Evolutionary conservation across 345 rosid genomes (phyloP).

Genomic region (Citrus sp.): DNA sequence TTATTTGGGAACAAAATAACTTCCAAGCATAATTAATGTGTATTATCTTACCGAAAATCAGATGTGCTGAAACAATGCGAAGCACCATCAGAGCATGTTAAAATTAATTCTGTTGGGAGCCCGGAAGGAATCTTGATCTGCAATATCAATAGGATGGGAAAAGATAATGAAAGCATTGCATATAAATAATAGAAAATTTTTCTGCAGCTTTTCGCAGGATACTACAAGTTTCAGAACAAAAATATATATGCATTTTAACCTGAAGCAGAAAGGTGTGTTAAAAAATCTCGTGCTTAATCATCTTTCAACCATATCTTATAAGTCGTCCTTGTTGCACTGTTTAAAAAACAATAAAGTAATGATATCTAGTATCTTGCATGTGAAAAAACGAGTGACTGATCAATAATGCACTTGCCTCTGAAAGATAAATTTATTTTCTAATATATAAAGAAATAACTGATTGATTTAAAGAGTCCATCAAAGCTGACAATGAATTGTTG

Average conservation of each 20-base stretch:
- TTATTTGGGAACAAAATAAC: background rate
- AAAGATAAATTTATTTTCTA: no score
- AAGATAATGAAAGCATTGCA: background rate
- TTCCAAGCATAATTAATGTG: background rate
- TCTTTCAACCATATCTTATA: background rate
- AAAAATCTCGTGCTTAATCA: background rate
- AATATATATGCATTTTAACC: background rate
- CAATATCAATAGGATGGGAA: constrained; percentile 14
- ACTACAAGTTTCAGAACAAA: background rate
- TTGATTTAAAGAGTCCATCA: background rate
- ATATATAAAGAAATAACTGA: background rate
- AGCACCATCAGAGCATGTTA: constrained; percentile 70
- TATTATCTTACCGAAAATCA: constrained; percentile 45
- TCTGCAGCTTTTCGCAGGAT: background rate
- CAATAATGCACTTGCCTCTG: background rate
- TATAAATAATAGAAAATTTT: background rate
- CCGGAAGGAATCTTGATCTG: constrained; percentile 87
- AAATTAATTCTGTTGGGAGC: constrained; percentile 62
- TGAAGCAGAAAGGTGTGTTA: background rate
- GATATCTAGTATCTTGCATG: background rate
- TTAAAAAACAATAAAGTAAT: background rate
- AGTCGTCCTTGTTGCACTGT: background rate
- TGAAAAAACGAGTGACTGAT: background rate
- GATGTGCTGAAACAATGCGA: constrained; percentile 59
- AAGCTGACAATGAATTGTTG: background rate